phyloP scores from a whole-genome alignment of 768 basidiomycete genomes.

The Tephrocybe sp. region DNA sequence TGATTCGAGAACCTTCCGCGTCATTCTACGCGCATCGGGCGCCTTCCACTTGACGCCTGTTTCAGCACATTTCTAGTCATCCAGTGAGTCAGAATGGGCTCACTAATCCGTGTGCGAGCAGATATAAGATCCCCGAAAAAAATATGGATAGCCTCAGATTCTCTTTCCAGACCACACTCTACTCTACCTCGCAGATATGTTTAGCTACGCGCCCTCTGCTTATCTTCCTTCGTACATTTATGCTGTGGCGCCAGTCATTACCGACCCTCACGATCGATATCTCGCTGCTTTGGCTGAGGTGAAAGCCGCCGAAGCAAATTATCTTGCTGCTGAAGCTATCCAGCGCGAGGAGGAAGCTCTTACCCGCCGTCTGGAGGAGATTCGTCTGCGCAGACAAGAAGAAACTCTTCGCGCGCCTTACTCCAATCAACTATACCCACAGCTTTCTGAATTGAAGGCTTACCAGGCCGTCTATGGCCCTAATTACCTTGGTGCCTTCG shows the following conservation, averaged over 20 bases:
- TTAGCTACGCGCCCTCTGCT: slow-evolving; percentile 1
- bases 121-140: too few species aligned
- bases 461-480: background rate
- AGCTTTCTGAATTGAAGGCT: background rate
- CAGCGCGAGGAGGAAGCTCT: slow-evolving; percentile 29
- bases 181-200: background rate
- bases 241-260: background rate
- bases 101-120: too few species aligned
- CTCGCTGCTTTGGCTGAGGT: slow-evolving; percentile 35
- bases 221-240: background rate
- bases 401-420: background rate
- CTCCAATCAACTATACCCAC: background rate
- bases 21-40: too few species aligned
- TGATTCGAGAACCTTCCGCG: too few species aligned
- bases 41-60: too few species aligned
- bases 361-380: slow-evolving; percentile 19
- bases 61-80: too few species aligned
- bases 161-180: too few species aligned
- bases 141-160: too few species aligned
- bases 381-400: slow-evolving; percentile 16
- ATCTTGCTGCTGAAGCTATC: slow-evolving; percentile 29
- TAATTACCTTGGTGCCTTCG: background rate
- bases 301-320: slow-evolving; percentile 34
- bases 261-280: slow-evolving; percentile 32
- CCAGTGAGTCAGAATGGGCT: too few species aligned